These are phyloP conservation scores for Bacidia gigantensis DNA, from an alignment of 495 filamentous ascomycete genomes.

Conservation along the genomic window DNA sequence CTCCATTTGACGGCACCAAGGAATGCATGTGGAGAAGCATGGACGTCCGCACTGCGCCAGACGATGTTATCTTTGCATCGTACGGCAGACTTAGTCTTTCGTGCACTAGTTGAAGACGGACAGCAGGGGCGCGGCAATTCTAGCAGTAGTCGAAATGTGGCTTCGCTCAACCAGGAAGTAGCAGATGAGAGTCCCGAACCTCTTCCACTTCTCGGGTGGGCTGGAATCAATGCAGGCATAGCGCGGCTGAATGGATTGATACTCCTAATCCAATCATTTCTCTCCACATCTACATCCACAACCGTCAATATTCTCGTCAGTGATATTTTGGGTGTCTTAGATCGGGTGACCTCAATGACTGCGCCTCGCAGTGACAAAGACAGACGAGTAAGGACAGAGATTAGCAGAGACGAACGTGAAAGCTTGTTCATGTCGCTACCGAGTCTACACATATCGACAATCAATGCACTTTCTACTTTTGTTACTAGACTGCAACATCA, in stretches of 20 bases:
- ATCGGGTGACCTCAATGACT: slow-evolving; percentile 52
- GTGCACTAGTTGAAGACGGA: slow-evolving; percentile 66
- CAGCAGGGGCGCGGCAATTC: slow-evolving; percentile 33
- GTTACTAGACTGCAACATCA: slow-evolving; percentile 38
- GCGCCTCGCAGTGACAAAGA: slow-evolving; percentile 31
- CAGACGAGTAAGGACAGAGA: slow-evolving; percentile 46
- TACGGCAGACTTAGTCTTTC: slow-evolving; percentile 62
- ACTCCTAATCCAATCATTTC: slow-evolving; percentile 36
- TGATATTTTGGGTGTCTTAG: slow-evolving; percentile 47
- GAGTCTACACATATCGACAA: slow-evolving; percentile 52
- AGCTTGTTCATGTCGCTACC: slow-evolving; percentile 57
- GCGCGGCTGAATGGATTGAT: slow-evolving; percentile 53
- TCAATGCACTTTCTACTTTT: slow-evolving; percentile 43
- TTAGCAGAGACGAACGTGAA: slow-evolving; percentile 66
- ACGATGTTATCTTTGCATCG: slow-evolving; percentile 47
- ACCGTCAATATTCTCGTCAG: slow-evolving; percentile 51
- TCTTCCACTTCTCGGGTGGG: slow-evolving; percentile 51
- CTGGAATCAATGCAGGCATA: slow-evolving; percentile 53
- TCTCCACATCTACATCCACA: slow-evolving; percentile 44
- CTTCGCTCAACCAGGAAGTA: slow-evolving; percentile 24
- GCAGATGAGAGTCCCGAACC: slow-evolving; percentile 25
- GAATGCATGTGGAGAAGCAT: slow-evolving; percentile 56
- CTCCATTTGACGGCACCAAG: slow-evolving; percentile 67
- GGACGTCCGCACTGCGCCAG: slow-evolving; percentile 47
- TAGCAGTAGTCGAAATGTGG: not conserved